Percentiles rank a stretch among this genome's conserved stretches.
Evolutionary conservation across 75 land plant genomes (phyloP).

Genomic region (Azolla pinnata): DNA sequence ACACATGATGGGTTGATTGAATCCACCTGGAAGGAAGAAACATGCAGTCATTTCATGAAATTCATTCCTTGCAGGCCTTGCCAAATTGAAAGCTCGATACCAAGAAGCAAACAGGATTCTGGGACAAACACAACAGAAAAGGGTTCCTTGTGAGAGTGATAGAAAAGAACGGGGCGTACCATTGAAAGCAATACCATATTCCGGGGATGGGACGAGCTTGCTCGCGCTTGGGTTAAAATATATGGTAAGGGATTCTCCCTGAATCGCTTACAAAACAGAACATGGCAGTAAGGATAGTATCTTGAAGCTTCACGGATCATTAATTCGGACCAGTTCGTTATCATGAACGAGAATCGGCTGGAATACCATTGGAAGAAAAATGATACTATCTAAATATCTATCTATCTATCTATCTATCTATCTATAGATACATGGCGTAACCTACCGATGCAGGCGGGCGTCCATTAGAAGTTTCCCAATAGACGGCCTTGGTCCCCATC

Average conservation of each 20-base stretch:
- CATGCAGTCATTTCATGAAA: background rate
- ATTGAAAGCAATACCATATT: constrained; percentile 79
- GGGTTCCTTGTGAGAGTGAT: background rate
- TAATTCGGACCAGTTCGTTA: background rate
- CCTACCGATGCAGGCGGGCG: constrained; percentile 66
- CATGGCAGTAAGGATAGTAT: background rate
- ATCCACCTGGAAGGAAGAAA: constrained; percentile 49
- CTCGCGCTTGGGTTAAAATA: constrained; percentile 59
- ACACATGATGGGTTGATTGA: constrained; percentile 96
- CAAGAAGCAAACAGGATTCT: no score
- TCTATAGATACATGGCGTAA: background rate
- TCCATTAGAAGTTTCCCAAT: constrained; percentile 77
- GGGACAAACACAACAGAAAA: background rate
- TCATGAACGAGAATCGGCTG: background rate
- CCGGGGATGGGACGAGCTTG: constrained; percentile 48
- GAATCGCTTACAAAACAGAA: constrained; percentile 5
- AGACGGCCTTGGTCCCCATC: constrained; percentile 57
- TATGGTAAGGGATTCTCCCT: constrained; percentile 62
- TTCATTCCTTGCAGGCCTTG: background rate
- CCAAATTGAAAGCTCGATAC: no score
- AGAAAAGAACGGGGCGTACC: constrained; percentile 29
- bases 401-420: no score
- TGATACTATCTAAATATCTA: background rate
- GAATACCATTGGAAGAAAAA: background rate
- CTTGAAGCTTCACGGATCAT: background rate